These are phyloP conservation scores for Tetrahymena thermophila DNA, from an alignment of 73 alveolate genomes.

Conservation along the genomic window DNA sequence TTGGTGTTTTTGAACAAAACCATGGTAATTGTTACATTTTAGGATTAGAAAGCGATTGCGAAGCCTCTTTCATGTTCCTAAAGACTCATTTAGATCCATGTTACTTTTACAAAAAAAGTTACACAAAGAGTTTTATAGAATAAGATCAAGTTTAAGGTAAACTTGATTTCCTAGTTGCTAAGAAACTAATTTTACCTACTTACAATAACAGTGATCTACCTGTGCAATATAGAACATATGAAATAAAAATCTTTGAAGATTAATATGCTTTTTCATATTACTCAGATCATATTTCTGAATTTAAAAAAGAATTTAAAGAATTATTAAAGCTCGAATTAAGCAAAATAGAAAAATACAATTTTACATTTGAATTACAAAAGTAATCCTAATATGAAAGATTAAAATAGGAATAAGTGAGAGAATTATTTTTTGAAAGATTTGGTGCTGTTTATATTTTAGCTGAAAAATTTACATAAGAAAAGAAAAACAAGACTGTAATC, in stretches of 20 bases:
- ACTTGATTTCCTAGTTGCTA: not conserved
- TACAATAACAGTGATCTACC: not conserved
- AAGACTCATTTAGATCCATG: not conserved
- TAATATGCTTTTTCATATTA: not conserved
- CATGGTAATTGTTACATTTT: not conserved
- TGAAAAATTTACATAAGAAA: not conserved
- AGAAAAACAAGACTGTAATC: not conserved
- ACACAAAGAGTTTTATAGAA: not conserved
- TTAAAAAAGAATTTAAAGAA: not conserved
- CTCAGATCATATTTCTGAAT: not conserved
- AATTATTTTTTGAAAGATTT: not conserved
- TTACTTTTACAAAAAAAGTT: not conserved
- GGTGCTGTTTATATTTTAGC: not conserved
- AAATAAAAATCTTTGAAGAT: not conserved
- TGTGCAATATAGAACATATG: not conserved
- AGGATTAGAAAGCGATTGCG: not conserved
- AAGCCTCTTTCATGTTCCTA: not conserved
- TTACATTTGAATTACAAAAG: not conserved
- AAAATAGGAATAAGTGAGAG: not conserved
- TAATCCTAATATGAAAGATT: not conserved
- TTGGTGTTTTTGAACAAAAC: not conserved
- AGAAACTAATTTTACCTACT: not conserved
- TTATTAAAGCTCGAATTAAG: not conserved
- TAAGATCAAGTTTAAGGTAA: not conserved
- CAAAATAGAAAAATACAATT: not conserved